These are phyloP conservation scores for Globisporangium perplexum DNA, from an alignment of 352 stramenopile genomes.

Conservation along the genomic window DNA sequence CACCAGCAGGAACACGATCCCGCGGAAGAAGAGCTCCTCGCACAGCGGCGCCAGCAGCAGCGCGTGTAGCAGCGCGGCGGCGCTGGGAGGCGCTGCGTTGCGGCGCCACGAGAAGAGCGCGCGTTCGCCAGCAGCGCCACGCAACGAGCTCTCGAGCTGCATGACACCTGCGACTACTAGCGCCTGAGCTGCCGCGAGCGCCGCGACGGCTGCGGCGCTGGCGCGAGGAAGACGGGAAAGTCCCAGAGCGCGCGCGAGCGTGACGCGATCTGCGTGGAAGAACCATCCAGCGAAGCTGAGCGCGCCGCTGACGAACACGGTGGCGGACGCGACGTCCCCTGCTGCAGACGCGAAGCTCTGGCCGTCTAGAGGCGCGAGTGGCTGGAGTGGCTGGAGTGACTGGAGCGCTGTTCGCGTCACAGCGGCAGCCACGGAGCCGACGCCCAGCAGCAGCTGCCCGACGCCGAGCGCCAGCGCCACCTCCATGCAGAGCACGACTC, in stretches of 20 bases:
- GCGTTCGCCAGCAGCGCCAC: slow-evolving; percentile 6
- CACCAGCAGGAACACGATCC: slow-evolving; percentile 32
- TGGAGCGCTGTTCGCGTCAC: slow-evolving; percentile 6
- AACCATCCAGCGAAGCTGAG: slow-evolving; percentile 29
- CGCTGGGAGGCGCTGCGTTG: slow-evolving; percentile 12
- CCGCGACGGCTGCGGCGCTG: not conserved
- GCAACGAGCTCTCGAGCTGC: slow-evolving; percentile 10
- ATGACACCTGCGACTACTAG: not conserved
- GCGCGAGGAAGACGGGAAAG: not conserved
- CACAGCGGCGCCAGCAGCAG: slow-evolving; percentile 37
- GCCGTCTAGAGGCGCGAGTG: no score
- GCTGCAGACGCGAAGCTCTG: not conserved
- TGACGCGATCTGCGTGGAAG: slow-evolving; percentile 11
- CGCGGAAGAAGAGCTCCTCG: slow-evolving; percentile 69
- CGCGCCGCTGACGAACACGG: slow-evolving; percentile 21
- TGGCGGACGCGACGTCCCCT: slow-evolving; percentile 10
- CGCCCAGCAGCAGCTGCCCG: slow-evolving; percentile 30
- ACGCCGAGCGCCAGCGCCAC: slow-evolving; percentile 20
- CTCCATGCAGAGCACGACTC: slow-evolving; percentile 40
- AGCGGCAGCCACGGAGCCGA: slow-evolving; percentile 13
- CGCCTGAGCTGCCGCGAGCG: not conserved
- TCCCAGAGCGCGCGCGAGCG: not conserved
- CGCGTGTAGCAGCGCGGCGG: slow-evolving; percentile 13
- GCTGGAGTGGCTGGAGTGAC: not conserved
- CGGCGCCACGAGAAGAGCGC: not conserved